Evolutionary conservation across 352 stramenopile genomes (phyloP).

Genomic region (Phytophthora pistaciae): DNA sequence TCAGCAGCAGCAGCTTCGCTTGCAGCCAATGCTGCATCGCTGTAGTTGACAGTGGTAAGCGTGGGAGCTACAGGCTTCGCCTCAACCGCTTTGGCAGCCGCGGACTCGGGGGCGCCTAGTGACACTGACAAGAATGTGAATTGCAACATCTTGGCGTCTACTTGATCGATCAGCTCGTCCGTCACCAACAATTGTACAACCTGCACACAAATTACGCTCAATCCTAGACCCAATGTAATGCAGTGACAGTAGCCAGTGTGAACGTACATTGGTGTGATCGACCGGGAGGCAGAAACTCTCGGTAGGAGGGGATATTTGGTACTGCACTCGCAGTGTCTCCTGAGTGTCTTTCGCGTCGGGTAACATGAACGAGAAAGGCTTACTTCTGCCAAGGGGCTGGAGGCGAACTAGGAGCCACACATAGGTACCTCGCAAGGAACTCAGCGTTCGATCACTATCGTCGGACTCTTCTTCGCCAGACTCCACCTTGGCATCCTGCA

Average conservation of each 20-base stretch:
- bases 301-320: slow-evolving; percentile 57
- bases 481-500: slow-evolving; percentile 18
- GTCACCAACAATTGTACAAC: slow-evolving; percentile 65
- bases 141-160: slow-evolving; percentile 47
- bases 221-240: too few species aligned
- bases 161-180: slow-evolving; percentile 53
- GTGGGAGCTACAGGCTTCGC: neutral
- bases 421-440: slow-evolving; percentile 41
- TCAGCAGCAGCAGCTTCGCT: slow-evolving; percentile 38
- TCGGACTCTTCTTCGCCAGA: slow-evolving; percentile 3
- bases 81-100: slow-evolving; percentile 5
- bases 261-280: slow-evolving; percentile 63
- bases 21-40: slow-evolving; percentile 31
- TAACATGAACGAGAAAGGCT: slow-evolving; percentile 1
- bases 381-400: slow-evolving; percentile 30
- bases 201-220: too few species aligned
- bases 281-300: slow-evolving; percentile 63
- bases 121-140: slow-evolving; percentile 53
- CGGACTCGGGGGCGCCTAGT: neutral
- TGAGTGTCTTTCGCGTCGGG: neutral
- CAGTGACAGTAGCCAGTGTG: too few species aligned
- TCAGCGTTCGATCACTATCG: slow-evolving; percentile 19
- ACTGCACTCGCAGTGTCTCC: slow-evolving; percentile 50
- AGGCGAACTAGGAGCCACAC: slow-evolving; percentile 61
- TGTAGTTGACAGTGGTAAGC: slow-evolving; percentile 11